Evolutionary conservation across 176 grass and related monocot species (phyloP).

Genomic region (Panicum miliaceum): DNA sequence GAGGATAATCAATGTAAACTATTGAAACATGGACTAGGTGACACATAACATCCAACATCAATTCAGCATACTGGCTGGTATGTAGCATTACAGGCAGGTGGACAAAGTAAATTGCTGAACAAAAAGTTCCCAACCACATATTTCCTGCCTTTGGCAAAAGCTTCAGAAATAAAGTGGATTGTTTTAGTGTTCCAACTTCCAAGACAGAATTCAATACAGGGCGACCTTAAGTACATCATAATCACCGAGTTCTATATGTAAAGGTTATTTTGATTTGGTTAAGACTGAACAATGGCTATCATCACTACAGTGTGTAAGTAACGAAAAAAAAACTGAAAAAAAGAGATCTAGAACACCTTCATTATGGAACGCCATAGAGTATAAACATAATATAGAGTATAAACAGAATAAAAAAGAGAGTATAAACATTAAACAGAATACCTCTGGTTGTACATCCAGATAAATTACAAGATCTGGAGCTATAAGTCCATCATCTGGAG

Average conservation of each 20-base stretch:
- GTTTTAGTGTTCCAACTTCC: background rate
- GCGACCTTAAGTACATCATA: background rate
- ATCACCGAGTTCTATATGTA: background rate
- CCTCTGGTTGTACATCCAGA: slow-evolving; percentile 92
- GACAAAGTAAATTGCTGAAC: background rate
- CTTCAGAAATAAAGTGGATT: background rate
- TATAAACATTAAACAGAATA: slow-evolving; percentile 38
- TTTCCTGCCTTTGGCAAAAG: background rate
- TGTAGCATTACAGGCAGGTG: background rate
- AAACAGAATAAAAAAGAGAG: slow-evolving; percentile 14
- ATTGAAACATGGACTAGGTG: background rate
- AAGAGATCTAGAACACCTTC: background rate
- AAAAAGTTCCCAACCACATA: background rate
- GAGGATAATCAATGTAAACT: background rate
- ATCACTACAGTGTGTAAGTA: background rate
- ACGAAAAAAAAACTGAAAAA: background rate
- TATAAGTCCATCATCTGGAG: slow-evolving; percentile 82
- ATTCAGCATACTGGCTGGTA: background rate
- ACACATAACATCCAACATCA: background rate
- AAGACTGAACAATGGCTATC: background rate
- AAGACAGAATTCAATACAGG: background rate
- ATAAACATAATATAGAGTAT: background rate
- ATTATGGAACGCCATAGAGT: background rate
- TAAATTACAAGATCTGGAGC: slow-evolving; percentile 92
- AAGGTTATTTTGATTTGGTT: background rate